A percentile compares a stretch with the other conserved stretches of the same genome.
These are phyloP conservation scores for Termitomyces sp. DNA, from an alignment of 768 basidiomycete genomes.

Conservation along the genomic window DNA sequence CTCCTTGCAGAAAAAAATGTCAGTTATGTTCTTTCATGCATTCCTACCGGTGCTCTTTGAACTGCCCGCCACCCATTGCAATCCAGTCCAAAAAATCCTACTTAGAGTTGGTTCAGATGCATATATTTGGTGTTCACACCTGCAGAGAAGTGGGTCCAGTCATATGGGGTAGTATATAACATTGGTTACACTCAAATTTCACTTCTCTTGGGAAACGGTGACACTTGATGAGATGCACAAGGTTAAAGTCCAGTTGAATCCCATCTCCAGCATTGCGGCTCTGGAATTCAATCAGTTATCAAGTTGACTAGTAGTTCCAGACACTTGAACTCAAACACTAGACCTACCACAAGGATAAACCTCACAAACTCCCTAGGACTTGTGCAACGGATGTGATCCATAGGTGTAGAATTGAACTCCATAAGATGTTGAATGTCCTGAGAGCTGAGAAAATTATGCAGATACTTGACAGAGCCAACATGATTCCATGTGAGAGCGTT, in stretches of 20 bases:
- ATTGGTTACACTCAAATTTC: too few species aligned
- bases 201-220: too few species aligned
- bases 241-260: too few species aligned
- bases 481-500: slow-evolving; percentile 48
- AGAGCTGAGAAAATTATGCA: slow-evolving; percentile 49
- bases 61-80: slow-evolving; percentile 67
- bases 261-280: too few species aligned
- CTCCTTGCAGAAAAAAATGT: slow-evolving; percentile 34
- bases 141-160: too few species aligned
- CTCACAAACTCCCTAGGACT: slow-evolving; percentile 57
- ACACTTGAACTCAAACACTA: not conserved
- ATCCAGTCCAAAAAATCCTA: slow-evolving; percentile 50
- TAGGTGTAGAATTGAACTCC: slow-evolving; percentile 63
- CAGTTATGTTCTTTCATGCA: not conserved
- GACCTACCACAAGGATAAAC: slow-evolving; percentile 65
- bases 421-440: slow-evolving; percentile 38
- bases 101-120: not conserved
- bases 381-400: slow-evolving; percentile 54
- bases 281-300: not conserved
- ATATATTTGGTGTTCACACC: slow-evolving; percentile 31
- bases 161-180: too few species aligned
- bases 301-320: too few species aligned
- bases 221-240: too few species aligned
- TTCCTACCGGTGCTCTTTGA: slow-evolving; percentile 61
- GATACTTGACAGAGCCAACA: slow-evolving; percentile 45